Base-by-base conservation (phyloP, 345 rosid species). In the Eucalyptus polybractea region DNA sequence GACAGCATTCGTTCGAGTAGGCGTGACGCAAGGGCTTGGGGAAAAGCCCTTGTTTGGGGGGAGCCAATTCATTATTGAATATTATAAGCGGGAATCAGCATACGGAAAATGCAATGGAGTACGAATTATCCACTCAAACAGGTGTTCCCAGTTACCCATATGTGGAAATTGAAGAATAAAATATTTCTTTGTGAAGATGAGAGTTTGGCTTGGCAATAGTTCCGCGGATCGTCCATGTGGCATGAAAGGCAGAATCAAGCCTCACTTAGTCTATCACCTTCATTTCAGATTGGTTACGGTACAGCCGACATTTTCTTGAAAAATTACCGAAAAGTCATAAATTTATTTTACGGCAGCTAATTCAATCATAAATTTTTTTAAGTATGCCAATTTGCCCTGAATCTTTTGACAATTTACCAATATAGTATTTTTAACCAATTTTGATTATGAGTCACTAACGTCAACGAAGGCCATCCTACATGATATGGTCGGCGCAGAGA, bases 401-500 rank as follows among this genome's bases (percentile, higher is more conserved):
- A 16, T 1, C 2, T 69, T 33, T 69, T 17, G 1, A 33, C 4
- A 3, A 69, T 69, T 17, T 69, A 8, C 2, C 7, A 19, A 69
- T 5, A 2, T 33, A 33, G 3, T 37, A 4, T 42, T 37, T 69
- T 12, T 21, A 2, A 5, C 2, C 1, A 76, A 40, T 37, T 69
- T 76, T 19, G 44, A 13, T 10, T 12, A 10, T 4, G 21, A 17
- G 5, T 33, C 2, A 3, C 5, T 10, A 0, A 10, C 2, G 0
- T 37, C 5, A 13, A 21, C 5, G 0, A 2, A 37, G 0, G 2
- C 7, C 47, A 37, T 76, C 5, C 14, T 72, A 37, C 24, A 10
- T 37, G 14, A 0, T 11, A 76, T 21, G 8, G 5, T 3, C 0
- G 0, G 8, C 6, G 5, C 2, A 15, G 13, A 19, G 2, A 9